Evolutionary conservation across 129 eudicot genomes (phyloP).

Genomic region (Centaurea solstitialis): DNA sequence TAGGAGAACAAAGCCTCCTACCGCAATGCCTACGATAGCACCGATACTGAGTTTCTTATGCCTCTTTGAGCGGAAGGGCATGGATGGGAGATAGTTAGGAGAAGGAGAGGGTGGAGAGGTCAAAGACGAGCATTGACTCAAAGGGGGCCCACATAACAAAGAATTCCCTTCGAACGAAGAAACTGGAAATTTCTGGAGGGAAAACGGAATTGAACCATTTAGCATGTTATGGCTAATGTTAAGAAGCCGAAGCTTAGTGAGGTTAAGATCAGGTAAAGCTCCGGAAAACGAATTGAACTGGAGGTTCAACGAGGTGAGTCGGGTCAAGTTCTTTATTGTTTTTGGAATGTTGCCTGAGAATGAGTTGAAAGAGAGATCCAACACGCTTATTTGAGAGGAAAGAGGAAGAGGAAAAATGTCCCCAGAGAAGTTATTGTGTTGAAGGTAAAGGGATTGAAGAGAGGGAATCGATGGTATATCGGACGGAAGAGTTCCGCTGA

Average conservation of each 20-base stretch:
- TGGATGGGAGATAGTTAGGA: conserved; percentile 8
- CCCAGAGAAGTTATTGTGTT: conserved; percentile 79
- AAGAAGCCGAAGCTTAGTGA: conserved; percentile 48
- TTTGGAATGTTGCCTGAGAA: conserved; percentile 58
- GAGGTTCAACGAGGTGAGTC: conserved; percentile 59
- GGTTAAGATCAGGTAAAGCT: conserved; percentile 47
- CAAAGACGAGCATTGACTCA: conserved; percentile 49
- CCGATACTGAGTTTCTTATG: conserved; percentile 48
- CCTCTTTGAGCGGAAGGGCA: conserved; percentile 15
- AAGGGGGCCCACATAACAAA: conserved; percentile 72
- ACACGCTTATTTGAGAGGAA: conserved; percentile 45
- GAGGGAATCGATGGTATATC: conserved; percentile 70
- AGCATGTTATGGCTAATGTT: conserved; percentile 64
- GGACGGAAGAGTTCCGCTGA: conserved; percentile 67
- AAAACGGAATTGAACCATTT: conserved; percentile 63
- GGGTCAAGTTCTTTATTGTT: conserved; percentile 36
- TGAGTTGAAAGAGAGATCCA: conserved; percentile 82
- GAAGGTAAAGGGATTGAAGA: conserved; percentile 66
- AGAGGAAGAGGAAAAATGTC: conserved; percentile 38
- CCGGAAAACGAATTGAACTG: conserved; percentile 70
- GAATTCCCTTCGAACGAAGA: conserved; percentile 76
- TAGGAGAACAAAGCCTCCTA: conserved; percentile 46
- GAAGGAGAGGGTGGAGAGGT: conserved; percentile 38
- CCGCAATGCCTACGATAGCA: conserved; percentile 50
- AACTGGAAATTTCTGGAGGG: conserved; percentile 64